Base-by-base conservation (phyloP, 495 filamentous ascomycete species). In the Chaetomium cochliodes region DNA sequence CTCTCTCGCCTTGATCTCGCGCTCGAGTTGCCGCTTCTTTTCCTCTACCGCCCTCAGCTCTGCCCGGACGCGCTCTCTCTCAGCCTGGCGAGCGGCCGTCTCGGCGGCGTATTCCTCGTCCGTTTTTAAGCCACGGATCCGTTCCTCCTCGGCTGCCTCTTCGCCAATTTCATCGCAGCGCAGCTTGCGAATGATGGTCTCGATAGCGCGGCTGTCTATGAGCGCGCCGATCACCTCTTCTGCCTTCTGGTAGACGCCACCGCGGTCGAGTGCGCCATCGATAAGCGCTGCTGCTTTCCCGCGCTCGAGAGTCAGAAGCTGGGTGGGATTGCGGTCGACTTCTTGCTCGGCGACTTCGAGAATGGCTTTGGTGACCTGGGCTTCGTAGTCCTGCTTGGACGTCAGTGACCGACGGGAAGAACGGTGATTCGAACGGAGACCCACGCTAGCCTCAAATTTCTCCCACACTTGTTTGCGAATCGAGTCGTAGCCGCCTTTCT, bases 401-500 rank as follows among this genome's bases (percentile, higher is more conserved):
- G 53, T 22, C 37, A 63, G 59, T 51, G 65, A 51, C 2, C 33
- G 18, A 28, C 28, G 1, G n/a, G 30, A 22, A 23, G 1, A 16
- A 16, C 8, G 0, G 23, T 30, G 37, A 26, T 42, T 6, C 5
- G 63, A 46, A 65, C 65, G n/a, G 55, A 39, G 39, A 74, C 86
- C 70, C 84, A 92, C 91, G 62, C 86, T 87, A 37, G 87, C 84
- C 66, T 90, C 86, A 65, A 94, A 92, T 62, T 92, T 86, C 44
- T 89, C 85, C 86, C 90, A 93, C 4, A 91, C 81, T 58, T 88
- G 82, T 72, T 94, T 94, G 57, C 92, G 86, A 64, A 93, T 82
- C n/a, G 77, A 80, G 74, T 97, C 92, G 69, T 93, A 96, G 46
- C 88, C 89, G 25, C 92, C 92, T 74, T 93, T 93, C 78, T 96